Evolutionary conservation across 2,329 filamentous ascomycete species (phyloP).

Genomic region (Trichoderma pleuroti): DNA sequence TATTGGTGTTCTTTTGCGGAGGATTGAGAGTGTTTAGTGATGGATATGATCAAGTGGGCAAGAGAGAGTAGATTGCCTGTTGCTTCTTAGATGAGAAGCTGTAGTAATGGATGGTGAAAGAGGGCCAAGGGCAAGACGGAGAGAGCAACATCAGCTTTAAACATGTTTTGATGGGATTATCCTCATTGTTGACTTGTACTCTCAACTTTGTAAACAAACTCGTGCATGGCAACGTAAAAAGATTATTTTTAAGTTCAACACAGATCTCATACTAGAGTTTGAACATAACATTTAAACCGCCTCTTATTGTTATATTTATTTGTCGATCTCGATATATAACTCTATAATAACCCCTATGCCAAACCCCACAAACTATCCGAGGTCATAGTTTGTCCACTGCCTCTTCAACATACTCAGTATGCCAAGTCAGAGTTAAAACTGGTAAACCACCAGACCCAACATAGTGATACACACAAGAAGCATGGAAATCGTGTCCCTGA

Average conservation of each 20-base stretch:
- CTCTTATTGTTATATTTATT: accelerated
- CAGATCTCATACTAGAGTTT: neutral
- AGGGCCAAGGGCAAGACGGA: neutral
- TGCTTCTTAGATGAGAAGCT: neutral
- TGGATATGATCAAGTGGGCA: accelerated
- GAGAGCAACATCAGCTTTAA: neutral
- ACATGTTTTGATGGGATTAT: neutral
- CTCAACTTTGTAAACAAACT: neutral
- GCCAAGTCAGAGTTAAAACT: neutral
- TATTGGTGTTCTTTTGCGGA: neutral
- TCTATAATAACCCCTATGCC: neutral
- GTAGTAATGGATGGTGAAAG: neutral
- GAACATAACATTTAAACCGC: neutral
- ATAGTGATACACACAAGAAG: neutral
- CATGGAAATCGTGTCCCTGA: neutral
- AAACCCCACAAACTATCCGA: neutral
- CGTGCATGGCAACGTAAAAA: neutral
- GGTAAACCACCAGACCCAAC: neutral
- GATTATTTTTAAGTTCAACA: neutral
- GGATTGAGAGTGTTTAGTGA: neutral
- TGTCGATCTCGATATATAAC: neutral
- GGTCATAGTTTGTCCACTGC: neutral
- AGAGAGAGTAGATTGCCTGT: neutral
- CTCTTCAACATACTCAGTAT: neutral
- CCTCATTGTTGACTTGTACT: neutral